Conservation (phyloP, 768 basidiomycete genomes). For the Hypsizygus marmoreus region DNA sequence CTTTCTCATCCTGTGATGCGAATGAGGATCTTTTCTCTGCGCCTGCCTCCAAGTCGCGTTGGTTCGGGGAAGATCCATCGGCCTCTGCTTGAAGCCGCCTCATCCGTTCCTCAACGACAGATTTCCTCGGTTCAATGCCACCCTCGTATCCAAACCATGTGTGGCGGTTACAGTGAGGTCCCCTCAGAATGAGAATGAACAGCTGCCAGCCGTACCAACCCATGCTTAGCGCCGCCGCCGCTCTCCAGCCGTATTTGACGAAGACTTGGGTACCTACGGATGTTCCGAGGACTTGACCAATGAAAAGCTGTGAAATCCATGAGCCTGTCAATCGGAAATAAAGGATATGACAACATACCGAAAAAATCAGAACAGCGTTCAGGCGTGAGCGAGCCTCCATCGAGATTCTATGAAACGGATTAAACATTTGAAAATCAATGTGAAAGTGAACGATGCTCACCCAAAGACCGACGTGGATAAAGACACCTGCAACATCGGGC, state of each 20-base stretch:
- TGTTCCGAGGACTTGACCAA: conserved; percentile 85
- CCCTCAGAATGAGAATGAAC: conserved; percentile 59
- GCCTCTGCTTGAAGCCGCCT: no score
- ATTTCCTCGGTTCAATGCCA: conserved; percentile 46
- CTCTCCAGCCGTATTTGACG: conserved; percentile 68
- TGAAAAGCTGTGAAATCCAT: conserved; percentile 48
- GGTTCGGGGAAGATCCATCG: no score
- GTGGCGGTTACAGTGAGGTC: conserved; percentile 60
- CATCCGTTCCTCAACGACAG: conserved; percentile 34
- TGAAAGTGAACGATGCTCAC: conserved; percentile 39
- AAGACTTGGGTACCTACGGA: conserved; percentile 74
- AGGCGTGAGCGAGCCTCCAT: conserved; percentile 62
- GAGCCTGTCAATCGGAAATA: neutral
- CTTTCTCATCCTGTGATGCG: no score
- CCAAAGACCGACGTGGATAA: conserved; percentile 59
- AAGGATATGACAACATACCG: conserved; percentile 34
- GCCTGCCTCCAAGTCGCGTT: no score
- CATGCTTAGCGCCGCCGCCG: conserved; percentile 61
- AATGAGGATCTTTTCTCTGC: no score
- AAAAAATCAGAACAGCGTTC: conserved; percentile 76
- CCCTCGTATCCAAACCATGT: conserved; percentile 72
- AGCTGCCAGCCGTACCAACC: conserved; percentile 61
- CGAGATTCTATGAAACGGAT: conserved; percentile 34
- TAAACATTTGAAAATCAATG: neutral
- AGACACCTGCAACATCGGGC: conserved; percentile 76